Percentiles rank a stretch among this genome's conserved stretches.
Conservation (phyloP, 192 early-diverging fungal species). For the Mortierella alpina region DNA sequence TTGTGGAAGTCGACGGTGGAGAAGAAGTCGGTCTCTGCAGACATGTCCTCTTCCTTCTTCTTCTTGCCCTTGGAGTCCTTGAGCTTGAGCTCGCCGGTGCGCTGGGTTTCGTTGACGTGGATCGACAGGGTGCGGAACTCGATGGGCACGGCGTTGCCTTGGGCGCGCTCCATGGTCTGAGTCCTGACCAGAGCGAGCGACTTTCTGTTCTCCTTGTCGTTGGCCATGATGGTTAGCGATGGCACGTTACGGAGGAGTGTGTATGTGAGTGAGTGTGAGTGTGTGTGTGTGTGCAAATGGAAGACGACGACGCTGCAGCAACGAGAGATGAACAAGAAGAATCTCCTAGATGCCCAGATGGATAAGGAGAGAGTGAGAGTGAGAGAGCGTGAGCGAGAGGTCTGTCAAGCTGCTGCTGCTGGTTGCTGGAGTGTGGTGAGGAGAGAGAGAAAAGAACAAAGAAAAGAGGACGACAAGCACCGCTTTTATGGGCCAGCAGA, state of each 20-base stretch:
- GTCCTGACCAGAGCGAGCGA: conserved; percentile 41
- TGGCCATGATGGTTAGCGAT: conserved; percentile 24
- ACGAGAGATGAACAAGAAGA: background rate
- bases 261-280: background rate
- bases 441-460: conserved; percentile 19
- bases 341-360: conserved; percentile 3
- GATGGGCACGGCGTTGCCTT: conserved; percentile 51
- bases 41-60: conserved; percentile 25
- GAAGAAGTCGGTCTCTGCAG: conserved; percentile 50
- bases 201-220: conserved; percentile 42
- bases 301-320: no score
- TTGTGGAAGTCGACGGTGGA: conserved; percentile 58
- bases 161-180: conserved; percentile 50
- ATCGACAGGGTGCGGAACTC: conserved; percentile 61
- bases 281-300: no score
- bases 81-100: conserved; percentile 24
- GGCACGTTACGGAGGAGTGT: background rate
- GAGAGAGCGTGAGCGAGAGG: background rate
- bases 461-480: no score
- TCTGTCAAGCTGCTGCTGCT: conserved; percentile 6
- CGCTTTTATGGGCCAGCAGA: no score
- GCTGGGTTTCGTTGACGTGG: conserved; percentile 55
- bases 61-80: conserved; percentile 9
- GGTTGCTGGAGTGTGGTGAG: conserved; percentile 13
- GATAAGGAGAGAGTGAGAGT: no score